phyloP scores from a whole-genome alignment of 2,329 filamentous ascomycete genomes.

The Metarhizium rileyi region DNA sequence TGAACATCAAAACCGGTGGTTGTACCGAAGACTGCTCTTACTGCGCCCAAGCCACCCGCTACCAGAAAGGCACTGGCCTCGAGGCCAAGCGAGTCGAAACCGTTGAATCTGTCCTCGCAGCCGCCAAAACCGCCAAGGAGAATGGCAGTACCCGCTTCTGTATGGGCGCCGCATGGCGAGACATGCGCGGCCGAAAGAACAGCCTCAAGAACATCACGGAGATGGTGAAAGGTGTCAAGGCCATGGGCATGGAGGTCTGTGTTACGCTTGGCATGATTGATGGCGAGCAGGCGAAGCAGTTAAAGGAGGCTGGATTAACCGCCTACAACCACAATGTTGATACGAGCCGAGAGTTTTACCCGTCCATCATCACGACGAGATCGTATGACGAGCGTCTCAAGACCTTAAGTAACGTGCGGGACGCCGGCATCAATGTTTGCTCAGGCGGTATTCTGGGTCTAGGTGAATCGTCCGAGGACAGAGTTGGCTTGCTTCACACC shows the following conservation, averaged over 20 bases:
- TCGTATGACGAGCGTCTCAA: conserved; percentile 79
- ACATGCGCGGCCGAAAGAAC: conserved; percentile 86
- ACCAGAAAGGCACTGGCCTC: conserved; percentile 66
- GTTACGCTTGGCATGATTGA: conserved; percentile 96
- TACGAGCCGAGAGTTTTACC: conserved; percentile 82
- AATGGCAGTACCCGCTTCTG: conserved; percentile 89
- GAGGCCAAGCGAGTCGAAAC: conserved; percentile 69
- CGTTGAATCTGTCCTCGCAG: conserved; percentile 71
- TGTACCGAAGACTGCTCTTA: conserved; percentile 91
- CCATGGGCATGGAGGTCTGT: conserved; percentile 80
- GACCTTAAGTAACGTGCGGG: conserved; percentile 69
- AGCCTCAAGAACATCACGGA: conserved; percentile 73
- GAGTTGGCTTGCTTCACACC: conserved; percentile 74
- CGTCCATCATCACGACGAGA: conserved; percentile 73
- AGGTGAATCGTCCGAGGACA: conserved; percentile 69
- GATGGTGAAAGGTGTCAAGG: conserved; percentile 76
- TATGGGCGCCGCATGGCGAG: conserved; percentile 90
- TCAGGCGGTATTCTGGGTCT: conserved; percentile 81
- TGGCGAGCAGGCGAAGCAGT: conserved; percentile 64
- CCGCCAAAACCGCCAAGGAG: conserved; percentile 65
- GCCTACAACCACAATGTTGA: conserved; percentile 95
- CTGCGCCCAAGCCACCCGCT: conserved; percentile 79
- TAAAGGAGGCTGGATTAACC: conserved; percentile 75
- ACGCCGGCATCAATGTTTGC: conserved; percentile 84
- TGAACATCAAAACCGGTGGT: conserved; percentile 94